phyloP scores from a whole-genome alignment of 108 stramenopile species.

The Mediolabrus comicus region DNA sequence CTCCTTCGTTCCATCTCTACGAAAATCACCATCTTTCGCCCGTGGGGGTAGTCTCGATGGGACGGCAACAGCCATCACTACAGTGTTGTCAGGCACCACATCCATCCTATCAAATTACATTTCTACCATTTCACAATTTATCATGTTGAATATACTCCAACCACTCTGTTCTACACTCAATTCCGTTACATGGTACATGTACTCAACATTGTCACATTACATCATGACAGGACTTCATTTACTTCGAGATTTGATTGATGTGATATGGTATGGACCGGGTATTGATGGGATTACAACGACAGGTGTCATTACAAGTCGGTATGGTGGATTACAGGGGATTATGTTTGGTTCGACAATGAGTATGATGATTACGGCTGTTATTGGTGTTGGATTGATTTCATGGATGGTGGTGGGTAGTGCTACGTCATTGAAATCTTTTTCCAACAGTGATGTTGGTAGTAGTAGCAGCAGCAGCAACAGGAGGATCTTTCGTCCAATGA shows the following conservation, averaged over 20 bases:
- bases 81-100: background rate
- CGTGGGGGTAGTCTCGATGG: background rate
- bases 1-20: background rate
- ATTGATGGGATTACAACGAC: background rate
- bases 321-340: background rate
- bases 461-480: background rate
- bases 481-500: background rate
- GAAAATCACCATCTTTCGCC: background rate
- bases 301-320: background rate
- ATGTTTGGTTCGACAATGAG: background rate
- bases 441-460: background rate
- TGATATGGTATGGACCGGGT: background rate
- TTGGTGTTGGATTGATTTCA: background rate
- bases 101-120: background rate
- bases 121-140: background rate
- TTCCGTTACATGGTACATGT: background rate
- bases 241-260: background rate
- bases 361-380: background rate
- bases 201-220: background rate
- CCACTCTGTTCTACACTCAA: background rate
- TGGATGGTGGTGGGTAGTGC: background rate
- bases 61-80: background rate
- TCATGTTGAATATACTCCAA: background rate
- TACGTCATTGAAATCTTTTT: background rate
- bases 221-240: background rate